phyloP scores from a whole-genome alignment of 163 green algal species.

The Volvox carteri region DNA sequence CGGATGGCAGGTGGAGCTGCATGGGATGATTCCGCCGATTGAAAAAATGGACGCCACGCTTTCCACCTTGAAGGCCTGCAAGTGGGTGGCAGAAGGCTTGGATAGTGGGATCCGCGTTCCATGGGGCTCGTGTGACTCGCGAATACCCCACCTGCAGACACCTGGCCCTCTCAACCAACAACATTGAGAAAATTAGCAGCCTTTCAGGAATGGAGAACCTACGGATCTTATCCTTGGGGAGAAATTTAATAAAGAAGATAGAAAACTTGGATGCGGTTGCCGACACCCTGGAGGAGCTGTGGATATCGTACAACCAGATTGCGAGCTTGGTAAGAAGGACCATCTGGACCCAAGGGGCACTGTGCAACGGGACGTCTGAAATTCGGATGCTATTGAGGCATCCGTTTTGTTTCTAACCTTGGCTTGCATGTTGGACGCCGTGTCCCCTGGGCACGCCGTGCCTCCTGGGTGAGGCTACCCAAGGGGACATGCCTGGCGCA shows the following conservation, averaged over 20 bases:
- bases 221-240: slow-evolving; percentile 88
- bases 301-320: slow-evolving; percentile 96
- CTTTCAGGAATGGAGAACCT: slow-evolving; percentile 89
- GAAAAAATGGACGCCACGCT: slow-evolving; percentile 94
- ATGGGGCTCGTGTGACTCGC: background rate
- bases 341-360: too few species aligned
- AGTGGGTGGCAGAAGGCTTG: slow-evolving; percentile 58
- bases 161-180: slow-evolving; percentile 95
- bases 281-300: slow-evolving; percentile 94
- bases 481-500: too few species aligned
- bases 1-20: slow-evolving; percentile 82
- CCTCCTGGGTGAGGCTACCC: too few species aligned
- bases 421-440: too few species aligned
- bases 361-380: too few species aligned
- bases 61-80: slow-evolving; percentile 85
- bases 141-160: slow-evolving; percentile 70
- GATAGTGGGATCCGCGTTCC: background rate
- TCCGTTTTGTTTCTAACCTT: too few species aligned
- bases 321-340: slow-evolving; percentile 83
- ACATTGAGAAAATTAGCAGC: slow-evolving; percentile 94
- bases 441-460: too few species aligned
- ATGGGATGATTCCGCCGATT: slow-evolving; percentile 86
- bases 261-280: slow-evolving; percentile 93
- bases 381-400: too few species aligned
- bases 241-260: slow-evolving; percentile 96